Percentiles rank a stretch among this genome's conserved stretches.
Conservation (phyloP, 1,139 yeast species). For the Geotrichum europaeum region DNA sequence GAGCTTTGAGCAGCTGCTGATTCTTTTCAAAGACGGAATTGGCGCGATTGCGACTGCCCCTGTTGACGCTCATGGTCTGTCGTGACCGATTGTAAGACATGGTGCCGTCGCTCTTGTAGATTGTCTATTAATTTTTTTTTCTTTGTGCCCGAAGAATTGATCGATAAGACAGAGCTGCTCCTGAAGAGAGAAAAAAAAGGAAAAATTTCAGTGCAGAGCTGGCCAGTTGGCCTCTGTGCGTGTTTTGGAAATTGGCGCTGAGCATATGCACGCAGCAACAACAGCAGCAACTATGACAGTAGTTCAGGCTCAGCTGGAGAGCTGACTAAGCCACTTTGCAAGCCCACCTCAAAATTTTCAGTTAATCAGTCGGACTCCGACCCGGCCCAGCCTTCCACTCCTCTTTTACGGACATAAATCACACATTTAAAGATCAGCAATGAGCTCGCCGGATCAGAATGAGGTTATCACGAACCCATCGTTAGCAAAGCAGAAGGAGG, state of each 20-base stretch:
- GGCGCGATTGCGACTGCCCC: neutral
- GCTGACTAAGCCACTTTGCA: neutral
- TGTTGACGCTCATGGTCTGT: neutral
- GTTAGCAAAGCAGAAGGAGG: constrained; percentile 46
- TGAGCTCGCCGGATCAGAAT: neutral
- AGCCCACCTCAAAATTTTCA: neutral
- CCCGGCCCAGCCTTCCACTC: neutral
- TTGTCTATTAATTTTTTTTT: neutral
- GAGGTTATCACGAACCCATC: constrained; percentile 16
- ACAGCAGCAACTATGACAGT: neutral
- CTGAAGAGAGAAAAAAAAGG: neutral
- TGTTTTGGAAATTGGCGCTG: neutral
- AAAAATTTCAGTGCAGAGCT: neutral
- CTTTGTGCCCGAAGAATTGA: neutral
- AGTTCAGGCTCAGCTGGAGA: no score
- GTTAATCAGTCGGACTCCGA: neutral
- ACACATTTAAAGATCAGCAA: neutral
- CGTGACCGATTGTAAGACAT: neutral
- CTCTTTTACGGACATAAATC: neutral
- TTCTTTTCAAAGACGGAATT: constrained; percentile 37
- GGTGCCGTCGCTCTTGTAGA: neutral
- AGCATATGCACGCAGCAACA: neutral
- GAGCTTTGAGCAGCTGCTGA: constrained; percentile 63
- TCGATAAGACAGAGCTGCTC: neutral
- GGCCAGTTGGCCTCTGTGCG: neutral